Percentiles rank a stretch among this genome's conserved stretches.
These are phyloP conservation scores for Lactifluus volemus DNA, from an alignment of 768 basidiomycete species.

Conservation along the genomic window DNA sequence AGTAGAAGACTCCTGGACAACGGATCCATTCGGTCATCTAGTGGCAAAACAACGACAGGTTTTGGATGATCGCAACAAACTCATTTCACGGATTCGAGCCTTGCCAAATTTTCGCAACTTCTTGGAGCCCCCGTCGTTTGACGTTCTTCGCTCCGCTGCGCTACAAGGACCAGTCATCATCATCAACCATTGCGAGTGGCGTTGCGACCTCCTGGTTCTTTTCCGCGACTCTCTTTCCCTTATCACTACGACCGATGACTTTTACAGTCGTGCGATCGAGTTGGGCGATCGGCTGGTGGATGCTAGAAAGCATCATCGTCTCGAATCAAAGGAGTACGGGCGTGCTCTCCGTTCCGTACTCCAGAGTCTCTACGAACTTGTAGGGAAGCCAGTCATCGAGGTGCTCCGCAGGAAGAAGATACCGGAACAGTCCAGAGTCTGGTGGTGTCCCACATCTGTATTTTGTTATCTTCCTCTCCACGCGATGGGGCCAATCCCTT, in stretches of 20 bases:
- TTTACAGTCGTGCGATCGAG: neutral
- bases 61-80: neutral
- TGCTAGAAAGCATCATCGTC: neutral
- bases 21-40: neutral
- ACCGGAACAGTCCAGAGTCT: neutral
- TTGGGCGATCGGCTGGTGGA: neutral
- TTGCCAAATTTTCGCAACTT: neutral
- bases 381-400: neutral
- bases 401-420: neutral
- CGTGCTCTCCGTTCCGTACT: neutral
- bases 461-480: neutral
- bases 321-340: neutral
- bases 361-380: neutral
- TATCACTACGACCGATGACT: neutral
- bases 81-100: neutral
- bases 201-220: slow-evolving; percentile 2
- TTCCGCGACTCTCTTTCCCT: neutral
- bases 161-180: slow-evolving; percentile 2
- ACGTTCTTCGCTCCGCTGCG: neutral
- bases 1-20: neutral
- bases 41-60: neutral
- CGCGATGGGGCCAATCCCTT: too few species aligned
- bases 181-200: neutral
- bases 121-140: neutral
- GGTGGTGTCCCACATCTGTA: neutral